Percentiles rank a stretch among this genome's conserved stretches.
Conservation (phyloP, 768 basidiomycete species). For the Hortiboletus campestris region DNA sequence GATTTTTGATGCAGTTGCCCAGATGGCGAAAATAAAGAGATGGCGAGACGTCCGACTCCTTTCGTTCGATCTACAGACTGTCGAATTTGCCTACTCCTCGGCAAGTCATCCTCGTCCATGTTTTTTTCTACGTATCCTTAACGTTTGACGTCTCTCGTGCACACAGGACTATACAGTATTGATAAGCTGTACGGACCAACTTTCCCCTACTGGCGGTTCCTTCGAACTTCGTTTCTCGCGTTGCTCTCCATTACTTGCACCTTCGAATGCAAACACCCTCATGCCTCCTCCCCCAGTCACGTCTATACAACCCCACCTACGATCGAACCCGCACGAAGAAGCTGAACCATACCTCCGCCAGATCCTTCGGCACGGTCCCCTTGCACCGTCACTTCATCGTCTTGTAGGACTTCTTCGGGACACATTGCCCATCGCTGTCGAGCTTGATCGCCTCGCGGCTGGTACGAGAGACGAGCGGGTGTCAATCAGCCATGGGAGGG, state of each 20-base stretch:
- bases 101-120: constrained; percentile 34
- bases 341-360: constrained; percentile 74
- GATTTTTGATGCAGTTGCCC: constrained; percentile 54
- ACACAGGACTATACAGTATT: constrained; percentile 71
- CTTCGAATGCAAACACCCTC: constrained; percentile 17
- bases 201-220: constrained; percentile 63
- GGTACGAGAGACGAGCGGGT: constrained; percentile 28
- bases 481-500: constrained; percentile 2
- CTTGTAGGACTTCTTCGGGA: constrained; percentile 69
- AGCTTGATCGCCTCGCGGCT: constrained; percentile 56
- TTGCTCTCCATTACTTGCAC: constrained; percentile 15
- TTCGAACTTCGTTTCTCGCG: constrained; percentile 76
- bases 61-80: constrained; percentile 89
- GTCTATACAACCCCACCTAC: constrained; percentile 29
- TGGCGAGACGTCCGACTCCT: constrained; percentile 80
- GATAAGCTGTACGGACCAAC: constrained; percentile 76
- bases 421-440: constrained; percentile 74
- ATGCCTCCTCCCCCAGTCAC: constrained; percentile 27
- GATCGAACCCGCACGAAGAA: constrained; percentile 71
- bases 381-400: constrained; percentile 62
- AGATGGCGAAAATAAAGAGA: constrained; percentile 70
- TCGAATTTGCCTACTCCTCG: constrained; percentile 80
- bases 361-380: constrained; percentile 65
- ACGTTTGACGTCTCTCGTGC: background rate
- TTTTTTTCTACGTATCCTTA: background rate